phyloP scores from a whole-genome alignment of 2,329 filamentous ascomycete species.

The Exophiala viscosa region DNA sequence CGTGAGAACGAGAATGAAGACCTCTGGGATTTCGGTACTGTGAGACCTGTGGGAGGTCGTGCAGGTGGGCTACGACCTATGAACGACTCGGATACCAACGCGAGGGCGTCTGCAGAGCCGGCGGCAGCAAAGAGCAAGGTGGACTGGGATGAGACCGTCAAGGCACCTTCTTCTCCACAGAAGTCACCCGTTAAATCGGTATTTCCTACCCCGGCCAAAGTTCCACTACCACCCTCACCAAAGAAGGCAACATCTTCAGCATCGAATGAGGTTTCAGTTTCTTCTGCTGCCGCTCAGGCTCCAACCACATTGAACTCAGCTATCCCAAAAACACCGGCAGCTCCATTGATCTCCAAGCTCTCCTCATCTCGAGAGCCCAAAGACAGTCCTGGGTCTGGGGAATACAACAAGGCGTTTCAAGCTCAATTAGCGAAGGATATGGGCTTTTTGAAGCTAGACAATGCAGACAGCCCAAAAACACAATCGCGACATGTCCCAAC shows the following conservation, averaged over 20 bases:
- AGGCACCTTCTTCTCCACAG: constrained; percentile 56
- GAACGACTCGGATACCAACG: constrained; percentile 78
- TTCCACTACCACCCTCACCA: constrained; percentile 59
- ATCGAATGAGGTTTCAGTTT: constrained; percentile 43
- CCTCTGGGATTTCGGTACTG: constrained; percentile 97
- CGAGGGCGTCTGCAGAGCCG: constrained; percentile 56
- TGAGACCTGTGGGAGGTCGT: constrained; percentile 71
- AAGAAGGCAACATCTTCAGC: constrained; percentile 49
- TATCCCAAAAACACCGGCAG: constrained; percentile 46
- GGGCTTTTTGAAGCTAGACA: constrained; percentile 37
- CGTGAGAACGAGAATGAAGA: constrained; percentile 67
- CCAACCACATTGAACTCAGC: constrained; percentile 21
- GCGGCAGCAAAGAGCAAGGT: constrained; percentile 39
- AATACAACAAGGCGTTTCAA: constrained; percentile 42
- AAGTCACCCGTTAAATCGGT: constrained; percentile 54
- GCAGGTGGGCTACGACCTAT: constrained; percentile 64
- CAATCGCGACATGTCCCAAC: constrained; percentile 10
- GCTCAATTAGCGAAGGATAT: constrained; percentile 41
- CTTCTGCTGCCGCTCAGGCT: neutral
- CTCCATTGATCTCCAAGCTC: constrained; percentile 43
- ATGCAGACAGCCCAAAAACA: constrained; percentile 29
- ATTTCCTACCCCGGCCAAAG: constrained; percentile 55
- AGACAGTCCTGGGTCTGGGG: constrained; percentile 37
- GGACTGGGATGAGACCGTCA: constrained; percentile 34
- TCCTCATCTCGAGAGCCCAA: constrained; percentile 28